These are phyloP conservation scores for Trypethelium eluteriae DNA, from an alignment of 495 filamentous ascomycete genomes.

Conservation along the genomic window DNA sequence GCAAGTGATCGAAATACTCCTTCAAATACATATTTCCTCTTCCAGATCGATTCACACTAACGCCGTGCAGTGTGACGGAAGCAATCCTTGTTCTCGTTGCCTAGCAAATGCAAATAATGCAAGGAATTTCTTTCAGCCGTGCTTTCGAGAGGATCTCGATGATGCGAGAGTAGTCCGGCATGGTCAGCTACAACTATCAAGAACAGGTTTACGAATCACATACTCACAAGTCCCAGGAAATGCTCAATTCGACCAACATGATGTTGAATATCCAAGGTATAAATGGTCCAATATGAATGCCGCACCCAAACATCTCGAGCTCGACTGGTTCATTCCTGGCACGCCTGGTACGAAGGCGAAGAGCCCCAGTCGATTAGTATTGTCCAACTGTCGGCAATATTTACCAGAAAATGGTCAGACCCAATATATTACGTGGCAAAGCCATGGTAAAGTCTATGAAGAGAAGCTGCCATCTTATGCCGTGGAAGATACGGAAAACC, in stretches of 20 bases:
- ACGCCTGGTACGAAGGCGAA: background rate
- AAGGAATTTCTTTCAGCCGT: slow-evolving; percentile 20
- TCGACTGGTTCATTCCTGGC: slow-evolving; percentile 1
- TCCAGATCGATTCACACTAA: background rate
- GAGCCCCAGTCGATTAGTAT: background rate
- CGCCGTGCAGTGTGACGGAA: slow-evolving; percentile 21
- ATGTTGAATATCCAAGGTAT: background rate
- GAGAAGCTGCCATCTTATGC: slow-evolving; percentile 23
- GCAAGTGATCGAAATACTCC: background rate
- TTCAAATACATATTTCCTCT: background rate
- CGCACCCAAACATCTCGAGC: background rate
- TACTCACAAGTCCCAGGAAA: background rate
- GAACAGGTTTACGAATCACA: background rate
- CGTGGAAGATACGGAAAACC: slow-evolving; percentile 17
- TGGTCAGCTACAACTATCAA: background rate
- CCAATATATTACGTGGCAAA: slow-evolving; percentile 22
- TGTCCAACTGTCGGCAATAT: slow-evolving; percentile 19
- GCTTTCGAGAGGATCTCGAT: slow-evolving; percentile 19
- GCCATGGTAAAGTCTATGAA: slow-evolving; percentile 13
- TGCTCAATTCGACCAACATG: slow-evolving; percentile 6
- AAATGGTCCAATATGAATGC: background rate
- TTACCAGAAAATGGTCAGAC: slow-evolving; percentile 1
- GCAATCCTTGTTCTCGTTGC: slow-evolving; percentile 19
- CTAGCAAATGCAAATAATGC: slow-evolving; percentile 11
- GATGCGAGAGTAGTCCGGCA: slow-evolving; percentile 7